Evolutionary conservation across 2,329 filamentous ascomycete genomes (phyloP).

Genomic region (Trichoderma afroharzianum): DNA sequence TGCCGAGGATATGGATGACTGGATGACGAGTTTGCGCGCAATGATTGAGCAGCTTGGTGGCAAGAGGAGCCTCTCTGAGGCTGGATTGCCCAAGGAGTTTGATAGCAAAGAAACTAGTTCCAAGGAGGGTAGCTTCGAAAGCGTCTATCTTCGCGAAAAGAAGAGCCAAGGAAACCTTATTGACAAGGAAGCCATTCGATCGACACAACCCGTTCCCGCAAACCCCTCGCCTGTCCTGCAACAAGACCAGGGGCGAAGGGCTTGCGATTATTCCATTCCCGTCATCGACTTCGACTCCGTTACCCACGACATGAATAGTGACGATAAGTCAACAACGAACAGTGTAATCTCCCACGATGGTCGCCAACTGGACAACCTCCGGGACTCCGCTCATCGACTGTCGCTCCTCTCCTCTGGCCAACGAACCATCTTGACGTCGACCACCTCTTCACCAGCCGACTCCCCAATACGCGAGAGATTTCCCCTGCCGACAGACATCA

Average conservation of each 20-base stretch:
- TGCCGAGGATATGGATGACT: conserved; percentile 71
- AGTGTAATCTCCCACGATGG: conserved; percentile 58
- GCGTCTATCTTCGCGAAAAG: conserved; percentile 35
- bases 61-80: conserved; percentile 59
- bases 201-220: conserved; percentile 33
- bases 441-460: conserved; percentile 53
- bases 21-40: conserved; percentile 65
- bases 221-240: conserved; percentile 18
- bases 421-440: conserved; percentile 57
- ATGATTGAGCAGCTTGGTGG: conserved; percentile 70
- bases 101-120: conserved; percentile 28
- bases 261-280: conserved; percentile 17
- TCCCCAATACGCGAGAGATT: conserved; percentile 56
- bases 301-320: conserved; percentile 41
- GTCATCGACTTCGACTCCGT: conserved; percentile 24
- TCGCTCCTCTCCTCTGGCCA: conserved; percentile 60
- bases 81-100: conserved; percentile 41
- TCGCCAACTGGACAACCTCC: conserved; percentile 53
- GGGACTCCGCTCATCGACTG: conserved; percentile 54
- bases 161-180: conserved; percentile 46
- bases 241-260: conserved; percentile 15
- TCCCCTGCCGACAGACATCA: conserved; percentile 23
- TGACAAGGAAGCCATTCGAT: conserved; percentile 46
- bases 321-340: conserved; percentile 54
- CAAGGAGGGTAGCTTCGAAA: conserved; percentile 29